Evolutionary conservation across 345 rosid species (phyloP).

Genomic region (Eucalyptus cloeziana): DNA sequence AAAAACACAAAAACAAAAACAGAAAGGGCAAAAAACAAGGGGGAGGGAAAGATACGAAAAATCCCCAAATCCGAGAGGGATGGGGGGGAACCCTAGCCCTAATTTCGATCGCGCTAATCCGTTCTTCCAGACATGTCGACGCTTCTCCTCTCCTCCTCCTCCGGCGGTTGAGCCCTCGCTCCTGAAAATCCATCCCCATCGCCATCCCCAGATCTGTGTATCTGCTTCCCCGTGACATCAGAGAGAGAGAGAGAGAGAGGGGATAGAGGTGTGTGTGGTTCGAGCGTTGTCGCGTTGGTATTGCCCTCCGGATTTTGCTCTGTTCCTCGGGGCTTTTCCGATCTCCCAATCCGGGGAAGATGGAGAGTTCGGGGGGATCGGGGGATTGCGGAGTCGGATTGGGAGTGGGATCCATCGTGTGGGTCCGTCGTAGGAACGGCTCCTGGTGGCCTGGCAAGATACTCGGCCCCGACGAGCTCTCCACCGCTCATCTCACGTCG

Average conservation of each 20-base stretch:
- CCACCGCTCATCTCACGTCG: conserved; percentile 63
- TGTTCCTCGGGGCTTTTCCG: background rate
- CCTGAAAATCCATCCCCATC: background rate
- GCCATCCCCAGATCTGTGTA: background rate
- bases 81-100: conserved; percentile 51
- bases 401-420: conserved; percentile 64
- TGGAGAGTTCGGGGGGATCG: conserved; percentile 47
- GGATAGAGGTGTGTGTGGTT: background rate
- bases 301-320: background rate
- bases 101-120: conserved; percentile 1
- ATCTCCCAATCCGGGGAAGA: background rate
- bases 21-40: background rate
- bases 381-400: conserved; percentile 23
- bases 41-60: background rate
- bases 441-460: conserved; percentile 99
- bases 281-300: background rate
- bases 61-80: conserved; percentile 54
- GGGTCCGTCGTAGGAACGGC: conserved; percentile 97
- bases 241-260: background rate
- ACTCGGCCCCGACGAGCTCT: conserved; percentile 69
- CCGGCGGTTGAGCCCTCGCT: background rate
- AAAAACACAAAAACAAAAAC: background rate
- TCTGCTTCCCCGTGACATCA: background rate
- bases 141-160: conserved; percentile 13
- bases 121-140: background rate